Percentiles rank a stretch among this genome's conserved stretches.
Evolutionary conservation across 208 protist species (phyloP).

Genomic region (Acanthamoeba healyi): DNA sequence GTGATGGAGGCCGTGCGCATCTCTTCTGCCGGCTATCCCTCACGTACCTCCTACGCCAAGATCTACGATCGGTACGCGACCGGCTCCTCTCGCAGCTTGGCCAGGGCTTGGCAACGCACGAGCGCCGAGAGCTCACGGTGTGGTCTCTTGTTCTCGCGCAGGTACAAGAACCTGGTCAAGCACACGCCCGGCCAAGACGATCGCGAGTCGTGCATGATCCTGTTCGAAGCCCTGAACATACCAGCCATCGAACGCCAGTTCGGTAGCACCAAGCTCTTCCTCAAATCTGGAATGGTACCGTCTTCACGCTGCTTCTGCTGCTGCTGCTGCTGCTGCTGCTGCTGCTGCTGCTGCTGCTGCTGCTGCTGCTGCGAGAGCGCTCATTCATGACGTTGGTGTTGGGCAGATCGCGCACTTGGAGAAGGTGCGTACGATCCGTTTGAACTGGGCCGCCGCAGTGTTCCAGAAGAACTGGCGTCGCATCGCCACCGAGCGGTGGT

Average conservation of each 20-base stretch:
- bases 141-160: conserved; percentile 3
- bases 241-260: conserved; percentile 45
- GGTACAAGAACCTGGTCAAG: conserved; percentile 62
- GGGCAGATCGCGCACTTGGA: conserved; percentile 58
- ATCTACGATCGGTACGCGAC: conserved; percentile 54
- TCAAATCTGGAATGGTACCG: conserved; percentile 64
- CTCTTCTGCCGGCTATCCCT: conserved; percentile 77
- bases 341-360: too few relatives aligned
- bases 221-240: conserved; percentile 45
- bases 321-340: too few relatives aligned
- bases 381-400: background rate
- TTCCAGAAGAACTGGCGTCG: conserved; percentile 70
- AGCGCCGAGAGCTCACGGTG: too few relatives aligned
- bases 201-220: conserved; percentile 24
- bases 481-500: conserved; percentile 30
- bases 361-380: background rate
- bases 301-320: background rate
- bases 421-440: conserved; percentile 25
- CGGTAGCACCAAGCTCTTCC: conserved; percentile 73
- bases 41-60: conserved; percentile 23
- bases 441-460: conserved; percentile 48
- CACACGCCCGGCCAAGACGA: conserved; percentile 55
- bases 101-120: too few relatives aligned
- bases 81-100: too few relatives aligned
- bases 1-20: conserved; percentile 83